Conservation (phyloP, 2,329 filamentous ascomycete genomes). For the Arthrobotrys conoides region DNA sequence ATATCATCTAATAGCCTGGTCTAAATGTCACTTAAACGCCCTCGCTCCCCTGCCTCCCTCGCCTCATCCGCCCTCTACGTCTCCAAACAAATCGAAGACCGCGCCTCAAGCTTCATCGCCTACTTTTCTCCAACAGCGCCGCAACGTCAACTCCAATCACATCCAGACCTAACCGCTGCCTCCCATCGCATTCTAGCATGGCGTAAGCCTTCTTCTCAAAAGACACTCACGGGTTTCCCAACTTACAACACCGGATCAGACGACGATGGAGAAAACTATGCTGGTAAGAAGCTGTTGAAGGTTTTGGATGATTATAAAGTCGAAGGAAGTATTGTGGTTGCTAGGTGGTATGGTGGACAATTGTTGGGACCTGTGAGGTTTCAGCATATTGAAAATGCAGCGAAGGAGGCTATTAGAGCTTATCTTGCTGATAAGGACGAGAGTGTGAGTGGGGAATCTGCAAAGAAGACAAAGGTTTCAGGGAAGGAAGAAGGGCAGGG, state of each 20-base stretch:
- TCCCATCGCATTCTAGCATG: slow-evolving; percentile 71
- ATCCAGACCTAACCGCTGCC: slow-evolving; percentile 68
- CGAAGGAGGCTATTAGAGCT: slow-evolving; percentile 69
- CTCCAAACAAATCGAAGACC: slow-evolving; percentile 70
- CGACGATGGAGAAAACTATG: slow-evolving; percentile 73
- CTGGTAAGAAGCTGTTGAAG: slow-evolving; percentile 69
- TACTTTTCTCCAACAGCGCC: slow-evolving; percentile 70
- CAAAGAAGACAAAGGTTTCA: slow-evolving; percentile 39
- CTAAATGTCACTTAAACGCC: slow-evolving; percentile 62
- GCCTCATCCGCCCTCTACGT: slow-evolving; percentile 66
- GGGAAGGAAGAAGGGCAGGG: slow-evolving; percentile 12
- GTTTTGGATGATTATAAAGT: slow-evolving; percentile 69
- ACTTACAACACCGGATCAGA: slow-evolving; percentile 69
- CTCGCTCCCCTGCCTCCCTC: slow-evolving; percentile 50
- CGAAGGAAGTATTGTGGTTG: slow-evolving; percentile 70
- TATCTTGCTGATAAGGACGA: slow-evolving; percentile 65
- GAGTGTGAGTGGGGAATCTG: slow-evolving; percentile 57
- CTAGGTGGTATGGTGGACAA: slow-evolving; percentile 72
- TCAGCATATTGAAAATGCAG: slow-evolving; percentile 70
- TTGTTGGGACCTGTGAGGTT: slow-evolving; percentile 71
- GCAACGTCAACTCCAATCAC: slow-evolving; percentile 67
- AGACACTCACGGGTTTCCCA: slow-evolving; percentile 67
- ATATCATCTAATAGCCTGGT: slow-evolving; percentile 50
- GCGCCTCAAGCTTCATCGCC: slow-evolving; percentile 71
- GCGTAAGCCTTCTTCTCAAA: slow-evolving; percentile 70